A percentile compares a stretch with the other conserved stretches of the same genome.
These are phyloP conservation scores for Luffa aegyptiaca DNA, from an alignment of 306 rosid genomes.

Conservation along the genomic window DNA sequence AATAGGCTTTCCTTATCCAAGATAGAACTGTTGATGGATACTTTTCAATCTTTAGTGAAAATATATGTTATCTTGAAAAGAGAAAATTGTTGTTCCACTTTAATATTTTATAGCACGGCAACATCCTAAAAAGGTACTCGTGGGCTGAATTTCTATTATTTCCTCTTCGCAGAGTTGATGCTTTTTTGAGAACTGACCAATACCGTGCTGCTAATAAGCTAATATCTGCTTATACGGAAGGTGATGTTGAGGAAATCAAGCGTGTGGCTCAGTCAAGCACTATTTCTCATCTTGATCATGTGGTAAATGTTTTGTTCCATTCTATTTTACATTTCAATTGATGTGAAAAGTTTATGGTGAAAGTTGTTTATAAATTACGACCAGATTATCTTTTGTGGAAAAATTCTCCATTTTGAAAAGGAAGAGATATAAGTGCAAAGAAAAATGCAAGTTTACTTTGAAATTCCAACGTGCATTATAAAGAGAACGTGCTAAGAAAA, in stretches of 20 bases:
- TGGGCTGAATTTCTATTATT: neutral
- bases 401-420: neutral
- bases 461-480: neutral
- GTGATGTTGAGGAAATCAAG: conserved; percentile 79
- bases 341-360: neutral
- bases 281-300: conserved; percentile 70
- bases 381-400: neutral
- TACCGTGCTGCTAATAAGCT: conserved; percentile 66
- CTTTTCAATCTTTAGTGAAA: neutral
- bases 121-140: neutral
- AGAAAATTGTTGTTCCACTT: neutral
- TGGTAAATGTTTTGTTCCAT: conserved; percentile 32
- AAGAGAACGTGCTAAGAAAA: neutral
- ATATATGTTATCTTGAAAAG: neutral
- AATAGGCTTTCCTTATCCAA: neutral
- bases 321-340: neutral
- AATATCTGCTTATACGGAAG: conserved; percentile 67
- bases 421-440: neutral
- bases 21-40: neutral
- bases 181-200: conserved; percentile 75
- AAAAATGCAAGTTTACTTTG: neutral
- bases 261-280: conserved; percentile 54
- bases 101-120: neutral
- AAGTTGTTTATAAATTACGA: neutral
- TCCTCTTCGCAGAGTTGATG: conserved; percentile 46